Percentiles rank a stretch among this genome's conserved stretches.
phyloP scores from a whole-genome alignment of 768 basidiomycete genomes.

The Suillus paluster region DNA sequence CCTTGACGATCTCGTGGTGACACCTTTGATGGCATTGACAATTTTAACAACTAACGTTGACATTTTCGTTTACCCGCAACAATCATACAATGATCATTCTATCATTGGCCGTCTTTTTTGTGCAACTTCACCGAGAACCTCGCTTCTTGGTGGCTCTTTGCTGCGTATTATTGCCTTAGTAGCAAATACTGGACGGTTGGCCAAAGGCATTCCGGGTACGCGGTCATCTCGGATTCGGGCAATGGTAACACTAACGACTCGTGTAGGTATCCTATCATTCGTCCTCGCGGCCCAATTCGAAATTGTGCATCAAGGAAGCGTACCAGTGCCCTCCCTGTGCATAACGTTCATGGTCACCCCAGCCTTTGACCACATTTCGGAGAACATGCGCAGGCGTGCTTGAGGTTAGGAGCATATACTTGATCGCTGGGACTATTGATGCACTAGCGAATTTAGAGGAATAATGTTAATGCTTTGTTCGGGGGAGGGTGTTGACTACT shows the following conservation, averaged over 20 bases:
- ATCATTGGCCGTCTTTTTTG: slow-evolving; percentile 33
- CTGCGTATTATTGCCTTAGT: slow-evolving; percentile 39
- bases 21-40: too few relatives aligned
- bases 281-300: slow-evolving; percentile 37
- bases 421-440: too few relatives aligned
- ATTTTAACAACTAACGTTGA: slow-evolving; percentile 23
- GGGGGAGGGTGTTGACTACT: too few relatives aligned
- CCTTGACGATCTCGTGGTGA: slow-evolving; percentile 26
- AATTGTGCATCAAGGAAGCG: slow-evolving; percentile 44
- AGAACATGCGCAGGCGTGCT: too few relatives aligned
- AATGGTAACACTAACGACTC: neutral
- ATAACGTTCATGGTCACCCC: too few relatives aligned
- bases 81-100: slow-evolving; percentile 31
- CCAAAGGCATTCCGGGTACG: slow-evolving; percentile 37
- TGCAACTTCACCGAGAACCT: slow-evolving; percentile 43
- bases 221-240: neutral
- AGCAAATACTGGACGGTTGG: slow-evolving; percentile 26
- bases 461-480: too few relatives aligned
- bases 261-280: slow-evolving; percentile 31
- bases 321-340: slow-evolving; percentile 40
- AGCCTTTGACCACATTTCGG: too few relatives aligned
- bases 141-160: slow-evolving; percentile 40
- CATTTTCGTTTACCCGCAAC: slow-evolving; percentile 25
- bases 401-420: too few relatives aligned
- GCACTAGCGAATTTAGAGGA: too few relatives aligned